phyloP scores from a whole-genome alignment of 108 stramenopile species.

The Epithemia pelagica region DNA sequence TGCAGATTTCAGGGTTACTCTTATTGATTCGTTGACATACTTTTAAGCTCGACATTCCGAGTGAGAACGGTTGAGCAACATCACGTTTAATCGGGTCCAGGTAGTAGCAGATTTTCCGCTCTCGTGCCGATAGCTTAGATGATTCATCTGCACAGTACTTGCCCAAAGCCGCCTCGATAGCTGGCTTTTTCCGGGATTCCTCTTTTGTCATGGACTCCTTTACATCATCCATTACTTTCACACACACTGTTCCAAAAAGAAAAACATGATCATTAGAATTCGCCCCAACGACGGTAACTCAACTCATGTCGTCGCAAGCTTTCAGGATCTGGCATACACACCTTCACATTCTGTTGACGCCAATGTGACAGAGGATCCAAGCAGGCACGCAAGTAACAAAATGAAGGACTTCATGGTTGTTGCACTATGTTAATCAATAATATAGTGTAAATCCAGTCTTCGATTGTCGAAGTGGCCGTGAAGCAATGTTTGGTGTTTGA shows the following conservation, averaged over 20 bases:
- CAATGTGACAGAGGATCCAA: neutral
- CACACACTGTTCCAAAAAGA: conserved; percentile 61
- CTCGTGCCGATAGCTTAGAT: conserved; percentile 36
- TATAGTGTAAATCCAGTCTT: too few species aligned
- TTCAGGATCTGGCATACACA: too few species aligned
- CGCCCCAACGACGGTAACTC: too few species aligned
- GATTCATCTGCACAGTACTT: conserved; percentile 55
- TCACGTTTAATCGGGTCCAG: conserved; percentile 95
- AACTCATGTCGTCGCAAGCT: too few species aligned
- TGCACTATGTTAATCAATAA: too few species aligned
- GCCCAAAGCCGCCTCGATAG: conserved; percentile 70
- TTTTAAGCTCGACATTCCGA: conserved; percentile 90
- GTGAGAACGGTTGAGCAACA: conserved; percentile 88
- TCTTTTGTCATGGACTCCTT: conserved; percentile 52
- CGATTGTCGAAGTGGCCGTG: too few species aligned
- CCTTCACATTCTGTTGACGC: neutral
- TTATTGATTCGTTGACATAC: conserved; percentile 83
- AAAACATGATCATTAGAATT: conserved; percentile 1
- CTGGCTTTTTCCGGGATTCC: conserved; percentile 58
- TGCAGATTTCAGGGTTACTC: conserved; percentile 82
- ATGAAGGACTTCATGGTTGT: neutral
- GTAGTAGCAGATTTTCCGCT: conserved; percentile 98
- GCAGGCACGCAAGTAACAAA: neutral
- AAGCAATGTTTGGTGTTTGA: too few species aligned
- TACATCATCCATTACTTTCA: conserved; percentile 86